Evolutionary conservation across 768 basidiomycete genomes (phyloP).

Genomic region (Auriscalpium orientale): DNA sequence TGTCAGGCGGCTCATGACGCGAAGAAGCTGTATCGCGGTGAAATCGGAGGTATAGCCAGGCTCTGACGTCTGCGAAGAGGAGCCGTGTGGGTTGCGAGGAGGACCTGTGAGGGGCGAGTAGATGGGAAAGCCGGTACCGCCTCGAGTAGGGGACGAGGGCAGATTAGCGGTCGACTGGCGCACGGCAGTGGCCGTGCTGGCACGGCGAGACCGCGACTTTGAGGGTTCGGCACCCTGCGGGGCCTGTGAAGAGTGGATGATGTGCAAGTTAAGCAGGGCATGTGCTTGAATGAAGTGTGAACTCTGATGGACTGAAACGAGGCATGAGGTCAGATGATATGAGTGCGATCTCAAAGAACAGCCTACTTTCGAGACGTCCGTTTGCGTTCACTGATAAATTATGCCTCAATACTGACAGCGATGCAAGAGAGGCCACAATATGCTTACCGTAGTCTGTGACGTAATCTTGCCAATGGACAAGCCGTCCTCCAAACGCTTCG

Average conservation of each 20-base stretch:
- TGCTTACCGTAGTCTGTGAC: slow-evolving; percentile 61
- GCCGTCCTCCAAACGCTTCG: slow-evolving; percentile 76
- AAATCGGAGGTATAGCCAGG: slow-evolving; percentile 60
- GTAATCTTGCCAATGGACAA: slow-evolving; percentile 80
- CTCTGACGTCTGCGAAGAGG: slow-evolving; percentile 15
- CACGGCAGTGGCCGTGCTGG: slow-evolving; percentile 16
- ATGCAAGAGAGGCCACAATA: not conserved
- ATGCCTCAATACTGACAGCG: not conserved
- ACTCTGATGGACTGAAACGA: slow-evolving; percentile 55
- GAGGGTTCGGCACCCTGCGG: slow-evolving; percentile 22
- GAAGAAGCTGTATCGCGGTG: slow-evolving; percentile 69
- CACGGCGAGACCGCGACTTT: slow-evolving; percentile 17
- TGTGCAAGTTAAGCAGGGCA: slow-evolving; percentile 75
- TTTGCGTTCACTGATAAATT: slow-evolving; percentile 55
- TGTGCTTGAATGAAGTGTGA: slow-evolving; percentile 85
- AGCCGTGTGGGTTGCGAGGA: slow-evolving; percentile 19
- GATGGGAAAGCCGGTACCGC: slow-evolving; percentile 27
- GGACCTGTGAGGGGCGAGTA: slow-evolving; percentile 27
- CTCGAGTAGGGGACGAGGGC: slow-evolving; percentile 14
- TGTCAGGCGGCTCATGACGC: slow-evolving; percentile 73
- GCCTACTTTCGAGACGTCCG: slow-evolving; percentile 64
- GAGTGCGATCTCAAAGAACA: not conserved
- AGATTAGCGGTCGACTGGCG: slow-evolving; percentile 16
- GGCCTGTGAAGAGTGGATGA: slow-evolving; percentile 75
- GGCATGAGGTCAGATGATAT: not conserved